phyloP scores from a whole-genome alignment of 2,329 filamentous ascomycete species.

The Myriosclerotinia duriaeana region DNA sequence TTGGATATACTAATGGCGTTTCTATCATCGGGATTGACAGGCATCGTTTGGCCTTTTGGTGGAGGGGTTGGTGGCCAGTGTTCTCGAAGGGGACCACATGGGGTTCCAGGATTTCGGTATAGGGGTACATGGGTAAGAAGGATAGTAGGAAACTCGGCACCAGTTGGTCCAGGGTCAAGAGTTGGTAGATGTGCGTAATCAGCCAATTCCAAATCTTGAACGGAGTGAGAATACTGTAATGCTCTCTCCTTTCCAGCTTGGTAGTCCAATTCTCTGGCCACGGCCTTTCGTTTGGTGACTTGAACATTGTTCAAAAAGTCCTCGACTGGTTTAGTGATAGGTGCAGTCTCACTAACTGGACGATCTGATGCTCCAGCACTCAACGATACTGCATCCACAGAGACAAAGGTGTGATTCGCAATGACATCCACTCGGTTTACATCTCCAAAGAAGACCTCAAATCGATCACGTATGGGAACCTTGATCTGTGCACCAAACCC shows the following conservation, averaged over 20 bases:
- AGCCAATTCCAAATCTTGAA: constrained; percentile 51
- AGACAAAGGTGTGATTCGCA: constrained; percentile 94
- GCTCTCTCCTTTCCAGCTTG: constrained; percentile 59
- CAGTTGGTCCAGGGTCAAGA: constrained; percentile 47
- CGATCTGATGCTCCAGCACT: constrained; percentile 63
- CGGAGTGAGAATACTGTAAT: constrained; percentile 56
- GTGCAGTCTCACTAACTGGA: constrained; percentile 47
- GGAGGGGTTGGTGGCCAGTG: constrained; percentile 71
- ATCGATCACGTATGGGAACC: constrained; percentile 74
- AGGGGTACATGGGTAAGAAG: constrained; percentile 89
- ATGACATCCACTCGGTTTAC: constrained; percentile 88
- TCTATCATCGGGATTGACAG: constrained; percentile 61
- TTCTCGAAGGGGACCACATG: constrained; percentile 85
- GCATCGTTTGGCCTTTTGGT: constrained; percentile 55
- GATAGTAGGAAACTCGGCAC: constrained; percentile 74
- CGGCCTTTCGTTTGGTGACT: constrained; percentile 63
- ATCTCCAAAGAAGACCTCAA: constrained; percentile 85
- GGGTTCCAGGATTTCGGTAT: constrained; percentile 76
- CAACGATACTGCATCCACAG: constrained; percentile 82
- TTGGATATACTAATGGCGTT: constrained; percentile 75
- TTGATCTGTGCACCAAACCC: constrained; percentile 88
- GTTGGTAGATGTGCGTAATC: constrained; percentile 44
- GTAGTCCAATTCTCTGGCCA: constrained; percentile 65
- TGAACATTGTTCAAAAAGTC: constrained; percentile 72
- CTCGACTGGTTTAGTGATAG: constrained; percentile 74